A percentile compares a stretch with the other conserved stretches of the same genome.
These are phyloP conservation scores for Syzygium jambos DNA, from an alignment of 345 rosid genomes.

Conservation along the genomic window DNA sequence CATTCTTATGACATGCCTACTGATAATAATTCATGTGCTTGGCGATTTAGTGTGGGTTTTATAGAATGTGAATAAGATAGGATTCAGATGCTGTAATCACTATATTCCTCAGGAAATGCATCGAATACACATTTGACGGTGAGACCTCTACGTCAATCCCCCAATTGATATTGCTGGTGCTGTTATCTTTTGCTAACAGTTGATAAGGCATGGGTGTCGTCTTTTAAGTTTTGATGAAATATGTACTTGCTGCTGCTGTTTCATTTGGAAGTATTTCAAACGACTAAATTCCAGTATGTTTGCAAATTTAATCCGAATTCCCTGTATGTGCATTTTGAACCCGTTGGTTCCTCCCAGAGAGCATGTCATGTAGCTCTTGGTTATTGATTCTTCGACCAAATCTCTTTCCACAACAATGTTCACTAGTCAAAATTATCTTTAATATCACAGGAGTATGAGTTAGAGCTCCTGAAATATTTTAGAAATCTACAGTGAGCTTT, in stretches of 20 bases:
- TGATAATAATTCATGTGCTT: not conserved
- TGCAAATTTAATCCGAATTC: not conserved
- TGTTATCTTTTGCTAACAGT: not conserved
- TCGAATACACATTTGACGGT: not conserved
- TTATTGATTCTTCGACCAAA: not conserved
- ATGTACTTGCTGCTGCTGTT: not conserved
- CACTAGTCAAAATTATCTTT: not conserved
- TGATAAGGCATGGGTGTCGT: not conserved
- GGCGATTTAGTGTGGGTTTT: not conserved
- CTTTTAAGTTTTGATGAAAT: not conserved
- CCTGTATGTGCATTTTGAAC: not conserved
- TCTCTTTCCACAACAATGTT: not conserved
- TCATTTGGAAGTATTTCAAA: not conserved
- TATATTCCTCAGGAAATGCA: not conserved
- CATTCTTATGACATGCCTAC: not conserved
- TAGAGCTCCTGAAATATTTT: not conserved
- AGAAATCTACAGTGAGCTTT: not conserved
- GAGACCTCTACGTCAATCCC: not conserved
- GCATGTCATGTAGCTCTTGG: not conserved
- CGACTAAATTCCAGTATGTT: not conserved
- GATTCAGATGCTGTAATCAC: not conserved
- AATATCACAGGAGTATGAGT: not conserved
- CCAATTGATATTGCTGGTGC: not conserved
- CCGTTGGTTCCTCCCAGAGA: not conserved
- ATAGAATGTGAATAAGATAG: not conserved